Evolutionary conservation across 129 eudicot species (phyloP).

Genomic region (Saposhnikovia divaricata): DNA sequence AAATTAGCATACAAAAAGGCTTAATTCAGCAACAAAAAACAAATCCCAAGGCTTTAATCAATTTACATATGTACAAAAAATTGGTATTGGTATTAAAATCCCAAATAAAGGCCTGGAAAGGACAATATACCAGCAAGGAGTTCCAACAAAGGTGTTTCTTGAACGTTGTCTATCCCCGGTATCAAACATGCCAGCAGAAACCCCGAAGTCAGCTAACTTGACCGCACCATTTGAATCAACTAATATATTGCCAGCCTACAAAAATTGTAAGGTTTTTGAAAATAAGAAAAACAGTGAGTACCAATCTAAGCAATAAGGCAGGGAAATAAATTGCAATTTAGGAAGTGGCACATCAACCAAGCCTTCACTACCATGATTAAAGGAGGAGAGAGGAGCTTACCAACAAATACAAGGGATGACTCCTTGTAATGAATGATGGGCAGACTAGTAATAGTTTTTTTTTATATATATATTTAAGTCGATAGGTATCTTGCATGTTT

Average conservation of each 20-base stretch:
- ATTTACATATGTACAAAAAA: neutral
- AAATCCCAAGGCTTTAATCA: neutral
- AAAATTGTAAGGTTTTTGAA: slow-evolving; percentile 7
- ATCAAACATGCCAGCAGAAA: slow-evolving; percentile 96
- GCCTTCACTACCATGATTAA: neutral
- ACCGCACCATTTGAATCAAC: slow-evolving; percentile 66
- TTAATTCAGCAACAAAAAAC: neutral
- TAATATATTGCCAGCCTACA: slow-evolving; percentile 91
- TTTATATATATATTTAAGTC: neutral
- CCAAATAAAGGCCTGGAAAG: slow-evolving; percentile 12
- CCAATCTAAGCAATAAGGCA: neutral
- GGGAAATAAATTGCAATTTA: neutral
- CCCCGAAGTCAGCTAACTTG: slow-evolving; percentile 95
- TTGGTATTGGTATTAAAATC: neutral
- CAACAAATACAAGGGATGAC: neutral
- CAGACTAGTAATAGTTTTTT: neutral
- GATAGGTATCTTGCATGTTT: neutral
- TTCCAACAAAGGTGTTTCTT: slow-evolving; percentile 92
- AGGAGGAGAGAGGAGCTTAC: neutral
- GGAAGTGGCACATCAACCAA: neutral
- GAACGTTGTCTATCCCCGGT: slow-evolving; percentile 92
- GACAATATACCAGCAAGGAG: slow-evolving; percentile 84
- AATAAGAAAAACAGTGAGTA: neutral
- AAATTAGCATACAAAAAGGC: neutral
- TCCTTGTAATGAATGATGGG: neutral